Conservation (phyloP, 306 rosid genomes). For the Mimosa bimucronata region DNA sequence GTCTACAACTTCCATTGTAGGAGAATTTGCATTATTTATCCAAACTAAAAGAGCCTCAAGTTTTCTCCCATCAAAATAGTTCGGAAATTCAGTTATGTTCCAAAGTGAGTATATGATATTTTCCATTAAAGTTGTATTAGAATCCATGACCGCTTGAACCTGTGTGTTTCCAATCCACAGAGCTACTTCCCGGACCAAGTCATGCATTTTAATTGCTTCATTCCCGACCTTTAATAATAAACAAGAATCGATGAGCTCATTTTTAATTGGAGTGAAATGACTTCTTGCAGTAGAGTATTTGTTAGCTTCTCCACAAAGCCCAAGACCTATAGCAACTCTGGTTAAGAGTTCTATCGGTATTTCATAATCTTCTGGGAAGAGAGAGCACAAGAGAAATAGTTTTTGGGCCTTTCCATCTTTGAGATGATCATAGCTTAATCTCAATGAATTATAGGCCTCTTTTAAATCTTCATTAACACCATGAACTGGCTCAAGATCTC, state of each 20-base stretch:
- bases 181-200: conserved; percentile 28
- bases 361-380: conserved; percentile 37
- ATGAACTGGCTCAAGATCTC: too few species aligned
- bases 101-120: neutral
- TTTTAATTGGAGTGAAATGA: neutral
- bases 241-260: conserved; percentile 15
- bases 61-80: neutral
- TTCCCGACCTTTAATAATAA: neutral
- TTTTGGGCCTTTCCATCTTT: neutral
- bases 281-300: neutral
- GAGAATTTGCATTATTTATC: neutral
- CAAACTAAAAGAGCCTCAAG: conserved; percentile 11
- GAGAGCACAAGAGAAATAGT: conserved; percentile 26
- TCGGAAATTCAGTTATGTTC: neutral
- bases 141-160: neutral
- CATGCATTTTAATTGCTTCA: conserved; percentile 23
- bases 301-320: neutral
- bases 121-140: neutral
- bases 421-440: conserved; percentile 9
- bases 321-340: neutral
- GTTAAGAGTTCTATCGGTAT: neutral
- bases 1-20: fast-evolving
- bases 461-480: neutral
- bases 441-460: conserved; percentile 1
- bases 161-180: neutral